These are phyloP conservation scores for Aspergillus melleus DNA, from an alignment of 2,329 filamentous ascomycete species.

Conservation along the genomic window DNA sequence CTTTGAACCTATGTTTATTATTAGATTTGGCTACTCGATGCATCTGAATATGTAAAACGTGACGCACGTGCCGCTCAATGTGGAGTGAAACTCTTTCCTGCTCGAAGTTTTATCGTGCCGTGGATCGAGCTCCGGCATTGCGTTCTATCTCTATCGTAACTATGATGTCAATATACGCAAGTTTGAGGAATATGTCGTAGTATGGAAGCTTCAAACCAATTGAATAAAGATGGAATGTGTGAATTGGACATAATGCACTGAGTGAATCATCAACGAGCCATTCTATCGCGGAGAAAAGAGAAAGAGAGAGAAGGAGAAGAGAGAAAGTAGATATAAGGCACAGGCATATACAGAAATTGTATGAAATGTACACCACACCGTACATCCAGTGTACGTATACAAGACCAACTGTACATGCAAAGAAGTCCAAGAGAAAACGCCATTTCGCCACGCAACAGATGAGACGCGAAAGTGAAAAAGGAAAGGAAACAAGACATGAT, in stretches of 20 bases:
- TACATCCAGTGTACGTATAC: slow-evolving; percentile 2
- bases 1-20: no score
- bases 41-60: no score
- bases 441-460: background rate
- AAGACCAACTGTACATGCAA: background rate
- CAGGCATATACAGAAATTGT: background rate
- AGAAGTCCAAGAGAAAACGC: background rate
- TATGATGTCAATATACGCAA: no score
- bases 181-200: no score
- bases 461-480: background rate
- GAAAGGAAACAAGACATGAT: background rate
- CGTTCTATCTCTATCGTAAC: no score
- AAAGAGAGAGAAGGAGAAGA: slow-evolving; percentile 4
- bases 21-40: no score
- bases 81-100: no score
- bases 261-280: background rate
- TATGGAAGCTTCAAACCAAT: no score
- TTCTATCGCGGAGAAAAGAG: background rate
- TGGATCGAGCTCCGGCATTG: no score
- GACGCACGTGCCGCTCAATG: no score
- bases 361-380: background rate
- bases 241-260: background rate
- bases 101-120: no score
- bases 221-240: no score
- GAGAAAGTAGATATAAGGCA: background rate